Evolutionary conservation across 2,329 filamentous ascomycete genomes (phyloP).

Genomic region (Diaporthe velutina): DNA sequence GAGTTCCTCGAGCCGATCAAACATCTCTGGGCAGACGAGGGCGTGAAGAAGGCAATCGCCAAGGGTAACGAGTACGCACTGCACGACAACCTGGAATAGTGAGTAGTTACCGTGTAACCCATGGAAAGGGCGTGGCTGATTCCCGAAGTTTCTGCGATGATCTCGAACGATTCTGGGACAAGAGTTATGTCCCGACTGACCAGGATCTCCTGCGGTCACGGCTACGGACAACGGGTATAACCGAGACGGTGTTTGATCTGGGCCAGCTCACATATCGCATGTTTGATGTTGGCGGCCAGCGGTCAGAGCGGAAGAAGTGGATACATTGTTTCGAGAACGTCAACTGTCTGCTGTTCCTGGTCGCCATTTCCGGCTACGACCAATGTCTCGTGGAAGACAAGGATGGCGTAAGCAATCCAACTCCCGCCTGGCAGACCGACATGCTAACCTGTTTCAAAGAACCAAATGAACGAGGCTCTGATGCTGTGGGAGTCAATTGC

Average conservation of each 20-base stretch:
- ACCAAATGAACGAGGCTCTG: slow-evolving; percentile 91
- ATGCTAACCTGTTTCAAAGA: slow-evolving; percentile 63
- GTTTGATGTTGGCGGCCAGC: slow-evolving; percentile 94
- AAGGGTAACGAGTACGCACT: slow-evolving; percentile 97
- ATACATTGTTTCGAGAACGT: slow-evolving; percentile 97
- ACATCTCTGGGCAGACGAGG: slow-evolving; percentile 84
- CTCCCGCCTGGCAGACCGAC: slow-evolving; percentile 10
- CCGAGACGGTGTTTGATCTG: slow-evolving; percentile 92
- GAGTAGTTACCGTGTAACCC: slow-evolving; percentile 53
- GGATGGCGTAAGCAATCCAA: slow-evolving; percentile 78
- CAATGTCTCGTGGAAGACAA: slow-evolving; percentile 97
- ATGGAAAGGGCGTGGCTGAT: not conserved
- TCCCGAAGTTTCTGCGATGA: slow-evolving; percentile 82
- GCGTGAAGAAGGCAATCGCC: slow-evolving; percentile 87
- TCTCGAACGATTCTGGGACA: slow-evolving; percentile 80
- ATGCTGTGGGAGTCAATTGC: slow-evolving; percentile 90
- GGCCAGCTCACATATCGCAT: slow-evolving; percentile 95
- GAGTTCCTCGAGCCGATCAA: slow-evolving; percentile 87
- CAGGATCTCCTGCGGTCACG: slow-evolving; percentile 94
- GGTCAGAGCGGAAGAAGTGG: slow-evolving; percentile 97
- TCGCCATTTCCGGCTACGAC: slow-evolving; percentile 96
- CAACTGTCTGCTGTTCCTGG: slow-evolving; percentile 91
- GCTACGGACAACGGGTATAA: slow-evolving; percentile 93
- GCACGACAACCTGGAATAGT: slow-evolving; percentile 97
- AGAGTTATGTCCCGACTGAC: slow-evolving; percentile 88